Evolutionary conservation across 2,329 filamentous ascomycete genomes (phyloP).

Genomic region (Xylariaceae sp.): DNA sequence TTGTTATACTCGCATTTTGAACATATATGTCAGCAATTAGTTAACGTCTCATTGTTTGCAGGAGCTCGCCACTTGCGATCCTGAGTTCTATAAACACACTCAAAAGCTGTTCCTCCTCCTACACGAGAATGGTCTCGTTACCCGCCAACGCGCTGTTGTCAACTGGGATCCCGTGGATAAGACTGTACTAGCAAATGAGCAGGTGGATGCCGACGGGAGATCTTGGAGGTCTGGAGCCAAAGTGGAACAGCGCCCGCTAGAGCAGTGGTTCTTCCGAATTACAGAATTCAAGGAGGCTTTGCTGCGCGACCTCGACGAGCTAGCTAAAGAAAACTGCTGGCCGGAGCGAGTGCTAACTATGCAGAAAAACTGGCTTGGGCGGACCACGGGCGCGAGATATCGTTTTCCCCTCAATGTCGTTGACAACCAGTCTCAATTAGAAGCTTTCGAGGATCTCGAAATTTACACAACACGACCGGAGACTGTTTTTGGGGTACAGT

Average conservation of each 20-base stretch:
- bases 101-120: constrained; percentile 80
- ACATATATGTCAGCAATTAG: constrained; percentile 8
- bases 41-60: constrained; percentile 34
- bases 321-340: constrained; percentile 65
- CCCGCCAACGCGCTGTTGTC: constrained; percentile 77
- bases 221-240: constrained; percentile 86
- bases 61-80: constrained; percentile 82
- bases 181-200: constrained; percentile 87
- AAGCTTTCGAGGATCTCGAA: constrained; percentile 44
- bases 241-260: constrained; percentile 72
- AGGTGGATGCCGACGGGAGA: constrained; percentile 79
- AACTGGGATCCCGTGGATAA: constrained; percentile 89
- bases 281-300: constrained; percentile 72
- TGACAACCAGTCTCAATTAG: constrained; percentile 18
- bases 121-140: constrained; percentile 69
- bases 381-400: constrained; percentile 67
- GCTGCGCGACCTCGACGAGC: constrained; percentile 63
- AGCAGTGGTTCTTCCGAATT: constrained; percentile 88
- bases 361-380: constrained; percentile 86
- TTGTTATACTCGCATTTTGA: constrained; percentile 23
- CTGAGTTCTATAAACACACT: constrained; percentile 83
- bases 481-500: constrained; percentile 83
- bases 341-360: constrained; percentile 77
- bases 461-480: constrained; percentile 84
- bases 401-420: constrained; percentile 61